phyloP scores from a whole-genome alignment of 2,329 filamentous ascomycete species.

The Drechslerella coelobrocha region DNA sequence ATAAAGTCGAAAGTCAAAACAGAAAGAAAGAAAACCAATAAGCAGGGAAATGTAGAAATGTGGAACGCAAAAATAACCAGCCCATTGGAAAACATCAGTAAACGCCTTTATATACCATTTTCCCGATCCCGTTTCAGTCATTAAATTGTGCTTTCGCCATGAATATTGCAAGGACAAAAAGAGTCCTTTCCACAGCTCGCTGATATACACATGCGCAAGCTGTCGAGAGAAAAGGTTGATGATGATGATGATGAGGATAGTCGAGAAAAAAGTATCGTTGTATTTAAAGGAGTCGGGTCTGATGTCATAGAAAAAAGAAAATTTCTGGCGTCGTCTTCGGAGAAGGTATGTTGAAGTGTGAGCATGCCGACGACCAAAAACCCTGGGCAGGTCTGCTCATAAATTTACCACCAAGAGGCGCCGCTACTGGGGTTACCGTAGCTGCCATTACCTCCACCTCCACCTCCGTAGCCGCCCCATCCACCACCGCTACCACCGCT shows the following conservation, averaged over 20 bases:
- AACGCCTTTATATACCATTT: slow-evolving; percentile 61
- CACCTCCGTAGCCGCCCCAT: slow-evolving; percentile 59
- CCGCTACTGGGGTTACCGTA: slow-evolving; percentile 74
- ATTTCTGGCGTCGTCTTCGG: slow-evolving; percentile 24
- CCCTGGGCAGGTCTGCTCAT: slow-evolving; percentile 25
- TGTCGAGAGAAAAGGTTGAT: slow-evolving; percentile 51
- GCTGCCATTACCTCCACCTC: too few species aligned
- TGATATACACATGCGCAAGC: slow-evolving; percentile 37
- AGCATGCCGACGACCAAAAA: slow-evolving; percentile 31
- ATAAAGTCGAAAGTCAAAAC: slow-evolving; percentile 54
- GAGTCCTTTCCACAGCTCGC: slow-evolving; percentile 17
- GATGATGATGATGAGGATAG: slow-evolving; percentile 35
- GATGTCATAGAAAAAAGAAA: slow-evolving; percentile 35
- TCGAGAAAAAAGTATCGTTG: slow-evolving; percentile 53
- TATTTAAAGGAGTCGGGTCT: slow-evolving; percentile 33
- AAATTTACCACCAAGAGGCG: slow-evolving; percentile 72
- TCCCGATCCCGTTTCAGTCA: slow-evolving; percentile 46
- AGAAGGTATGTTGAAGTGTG: background rate
- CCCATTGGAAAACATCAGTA: slow-evolving; percentile 46
- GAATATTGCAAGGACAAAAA: slow-evolving; percentile 49
- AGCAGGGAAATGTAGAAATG: slow-evolving; percentile 43
- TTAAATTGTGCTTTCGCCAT: slow-evolving; percentile 49
- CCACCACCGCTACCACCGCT: slow-evolving; percentile 57
- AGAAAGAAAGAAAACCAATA: slow-evolving; percentile 47
- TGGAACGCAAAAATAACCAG: slow-evolving; percentile 46